Percentiles rank a stretch among this genome's conserved stretches.
Conservation (phyloP, 2,329 filamentous ascomycete species). For the Hysterium pulicare region DNA sequence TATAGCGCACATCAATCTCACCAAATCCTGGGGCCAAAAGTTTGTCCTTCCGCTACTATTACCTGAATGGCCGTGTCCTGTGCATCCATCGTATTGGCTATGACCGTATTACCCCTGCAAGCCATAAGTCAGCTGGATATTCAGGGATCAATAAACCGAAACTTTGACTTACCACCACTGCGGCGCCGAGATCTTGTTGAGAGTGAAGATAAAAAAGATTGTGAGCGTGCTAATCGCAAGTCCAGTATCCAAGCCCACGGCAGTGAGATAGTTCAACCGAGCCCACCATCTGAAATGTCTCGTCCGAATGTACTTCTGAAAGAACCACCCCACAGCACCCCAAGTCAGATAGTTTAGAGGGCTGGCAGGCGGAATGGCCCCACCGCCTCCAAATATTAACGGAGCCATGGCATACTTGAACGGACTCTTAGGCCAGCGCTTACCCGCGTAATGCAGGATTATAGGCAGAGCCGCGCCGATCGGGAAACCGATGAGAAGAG, state of each 20-base stretch:
- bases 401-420: conserved; percentile 58
- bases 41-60: conserved; percentile 12
- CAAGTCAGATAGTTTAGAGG: conserved; percentile 24
- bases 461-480: conserved; percentile 55
- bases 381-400: conserved; percentile 60
- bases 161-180: conserved; percentile 20
- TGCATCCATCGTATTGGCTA: conserved; percentile 16
- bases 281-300: conserved; percentile 23
- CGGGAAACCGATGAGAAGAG: conserved; percentile 59
- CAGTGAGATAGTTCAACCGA: conserved; percentile 21
- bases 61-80: conserved; percentile 15
- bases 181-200: conserved; percentile 19
- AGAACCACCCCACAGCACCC: conserved; percentile 22
- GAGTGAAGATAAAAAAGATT: conserved; percentile 24
- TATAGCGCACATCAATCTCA: no score
- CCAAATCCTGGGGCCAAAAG: conserved; percentile 18
- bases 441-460: conserved; percentile 49
- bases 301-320: conserved; percentile 20
- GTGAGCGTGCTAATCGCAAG: conserved; percentile 21
- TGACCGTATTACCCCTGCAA: conserved; percentile 14
- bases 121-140: background rate
- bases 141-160: background rate
- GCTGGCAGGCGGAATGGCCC: conserved; percentile 52
- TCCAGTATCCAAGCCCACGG: conserved; percentile 23
- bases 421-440: conserved; percentile 51